phyloP scores from a whole-genome alignment of 2,329 filamentous ascomycete genomes.

The Monosporascus sp. region DNA sequence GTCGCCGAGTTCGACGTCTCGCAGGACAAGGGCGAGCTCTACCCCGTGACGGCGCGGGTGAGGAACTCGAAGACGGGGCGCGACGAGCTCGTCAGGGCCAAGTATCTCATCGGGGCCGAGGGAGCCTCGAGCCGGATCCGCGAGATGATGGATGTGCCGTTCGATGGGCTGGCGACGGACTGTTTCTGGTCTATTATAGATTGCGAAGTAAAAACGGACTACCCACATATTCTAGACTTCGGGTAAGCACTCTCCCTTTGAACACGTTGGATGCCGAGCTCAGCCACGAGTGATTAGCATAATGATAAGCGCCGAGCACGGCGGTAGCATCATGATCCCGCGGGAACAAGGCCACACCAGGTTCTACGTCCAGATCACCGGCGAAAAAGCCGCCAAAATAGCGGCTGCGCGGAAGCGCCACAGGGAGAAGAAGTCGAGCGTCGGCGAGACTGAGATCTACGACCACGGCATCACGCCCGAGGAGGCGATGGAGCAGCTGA shows the following conservation, averaged over 20 bases:
- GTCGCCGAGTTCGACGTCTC: conserved; percentile 14
- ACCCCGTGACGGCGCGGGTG: conserved; percentile 17
- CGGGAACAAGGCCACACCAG: conserved; percentile 28
- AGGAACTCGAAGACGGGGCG: conserved; percentile 15
- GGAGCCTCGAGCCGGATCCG: conserved; percentile 27
- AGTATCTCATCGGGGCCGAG: conserved; percentile 27
- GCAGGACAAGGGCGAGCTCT: background rate
- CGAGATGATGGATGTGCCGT: conserved; percentile 23
- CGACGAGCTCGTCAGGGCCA: conserved; percentile 21
- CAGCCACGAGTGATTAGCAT: conserved; percentile 1
- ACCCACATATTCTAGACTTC: conserved; percentile 26
- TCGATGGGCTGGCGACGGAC: conserved; percentile 28
- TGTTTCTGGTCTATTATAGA: conserved; percentile 31
- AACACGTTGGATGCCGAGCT: background rate
- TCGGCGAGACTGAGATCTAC: conserved; percentile 13
- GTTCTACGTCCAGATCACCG: conserved; percentile 8
- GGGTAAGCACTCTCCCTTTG: conserved; percentile 11
- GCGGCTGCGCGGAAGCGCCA: background rate
- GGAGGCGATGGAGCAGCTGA: conserved; percentile 29
- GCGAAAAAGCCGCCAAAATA: background rate
- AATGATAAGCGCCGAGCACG: conserved; percentile 23
- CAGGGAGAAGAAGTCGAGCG: background rate
- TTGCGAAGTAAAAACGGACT: conserved; percentile 22
- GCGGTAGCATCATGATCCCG: conserved; percentile 28
- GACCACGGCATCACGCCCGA: conserved; percentile 29